Evolutionary conservation across 345 rosid genomes (phyloP), one percentile per base, ranked within the genome.

Genomic region (Eucalyptus fibrosa): DNA sequence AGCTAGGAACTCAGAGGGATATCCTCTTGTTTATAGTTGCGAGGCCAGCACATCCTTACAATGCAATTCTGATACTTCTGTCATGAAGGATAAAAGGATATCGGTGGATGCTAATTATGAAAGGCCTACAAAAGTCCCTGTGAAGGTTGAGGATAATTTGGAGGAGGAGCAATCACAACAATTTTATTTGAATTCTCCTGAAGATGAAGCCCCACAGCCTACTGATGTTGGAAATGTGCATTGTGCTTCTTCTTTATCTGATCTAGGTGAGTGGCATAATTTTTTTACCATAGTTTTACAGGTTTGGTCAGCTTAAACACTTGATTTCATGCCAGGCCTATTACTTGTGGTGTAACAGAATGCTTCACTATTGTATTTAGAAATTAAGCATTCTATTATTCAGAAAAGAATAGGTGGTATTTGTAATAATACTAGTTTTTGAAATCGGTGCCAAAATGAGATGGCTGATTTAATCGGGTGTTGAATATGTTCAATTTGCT

Each of bases 51-150:
- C 93, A 88, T 92, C 90, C 67, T 88, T 80, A 34, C 92, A 88
- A 83, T 85, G 86, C 87, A 92, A 89, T 87, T 95, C 99, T 50
- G 95, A 93, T 67, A 60, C 96, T 34, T 96, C 99, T n/a, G 94
- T 97, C 91, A 93, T 93, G 96, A 93, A 94, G 80, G 90, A 91
- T 69, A 95, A 92, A 92, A 89, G 88, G 88, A 32, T 72, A 34
- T 81, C 90, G 12, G 88, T 81, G 60, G 81, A 88, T 88, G 45
- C 87, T 90, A 90, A 89, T 90, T 86, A 56, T 19, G 86, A 89
- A 62, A 55, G 45, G 42, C 53, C 15, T 21, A 86, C 60, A 67
- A 93, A 89, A 81, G 87, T 60, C 50, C 47, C 90, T 85, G 87
- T 40, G 53, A 92, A 94, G 92, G 92, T 60, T 50, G 91, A 88